These are phyloP conservation scores for Leishmania major DNA, from an alignment of 208 protist species.

Conservation along the genomic window DNA sequence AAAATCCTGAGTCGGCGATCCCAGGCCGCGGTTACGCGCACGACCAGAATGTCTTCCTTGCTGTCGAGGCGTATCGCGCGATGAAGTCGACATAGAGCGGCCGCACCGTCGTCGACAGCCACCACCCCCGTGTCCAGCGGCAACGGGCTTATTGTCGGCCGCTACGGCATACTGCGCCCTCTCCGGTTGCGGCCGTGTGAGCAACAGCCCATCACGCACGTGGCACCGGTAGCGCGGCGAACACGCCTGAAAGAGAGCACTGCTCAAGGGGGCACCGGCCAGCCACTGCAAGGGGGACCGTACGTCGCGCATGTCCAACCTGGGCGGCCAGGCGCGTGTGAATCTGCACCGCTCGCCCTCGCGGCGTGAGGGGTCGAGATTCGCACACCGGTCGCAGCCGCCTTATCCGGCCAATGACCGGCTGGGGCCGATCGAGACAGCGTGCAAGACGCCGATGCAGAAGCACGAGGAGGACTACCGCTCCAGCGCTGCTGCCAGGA, in stretches of 20 bases:
- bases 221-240: neutral
- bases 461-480: slow-evolving; percentile 1
- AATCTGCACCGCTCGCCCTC: neutral
- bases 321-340: neutral
- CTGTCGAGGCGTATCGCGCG: slow-evolving; percentile 22
- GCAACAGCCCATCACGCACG: slow-evolving; percentile 11
- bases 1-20: slow-evolving; percentile 42
- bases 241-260: neutral
- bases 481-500: neutral
- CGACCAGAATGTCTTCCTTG: slow-evolving; percentile 16
- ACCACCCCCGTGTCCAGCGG: neutral
- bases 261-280: neutral
- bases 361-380: neutral
- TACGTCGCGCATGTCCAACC: neutral
- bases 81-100: neutral
- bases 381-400: neutral
- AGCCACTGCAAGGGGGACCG: neutral
- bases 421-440: slow-evolving; percentile 8
- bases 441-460: neutral
- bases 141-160: slow-evolving; percentile 5
- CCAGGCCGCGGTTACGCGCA: slow-evolving; percentile 27
- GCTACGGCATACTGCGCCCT: slow-evolving; percentile 2
- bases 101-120: neutral
- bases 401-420: neutral
- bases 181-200: neutral